Evolutionary conservation across 2,329 filamentous ascomycete genomes (phyloP).

Genomic region (Penicillium capsulatum): DNA sequence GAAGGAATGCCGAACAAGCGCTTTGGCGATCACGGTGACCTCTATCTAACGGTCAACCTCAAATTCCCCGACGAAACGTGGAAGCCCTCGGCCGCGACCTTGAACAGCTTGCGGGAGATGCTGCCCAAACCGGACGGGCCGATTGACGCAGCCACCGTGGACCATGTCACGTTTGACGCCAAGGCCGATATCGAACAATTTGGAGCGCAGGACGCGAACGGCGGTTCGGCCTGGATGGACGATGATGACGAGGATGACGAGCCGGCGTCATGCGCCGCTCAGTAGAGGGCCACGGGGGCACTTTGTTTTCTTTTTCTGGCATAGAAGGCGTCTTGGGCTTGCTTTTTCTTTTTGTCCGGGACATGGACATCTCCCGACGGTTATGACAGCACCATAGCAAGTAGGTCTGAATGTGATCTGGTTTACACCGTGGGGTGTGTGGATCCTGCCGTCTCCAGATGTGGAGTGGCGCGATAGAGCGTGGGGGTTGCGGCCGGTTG

Average conservation of each 20-base stretch:
- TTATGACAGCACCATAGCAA: constrained; percentile 3
- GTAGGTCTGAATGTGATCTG: not conserved
- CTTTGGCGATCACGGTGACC: constrained; percentile 75
- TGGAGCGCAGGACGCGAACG: constrained; percentile 42
- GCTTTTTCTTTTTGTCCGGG: constrained; percentile 3
- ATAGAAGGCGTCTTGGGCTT: constrained; percentile 27
- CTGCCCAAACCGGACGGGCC: constrained; percentile 61
- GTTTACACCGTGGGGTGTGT: not conserved
- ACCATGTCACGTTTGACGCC: constrained; percentile 84
- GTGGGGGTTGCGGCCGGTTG: too few relatives aligned
- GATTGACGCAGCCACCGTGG: constrained; percentile 69
- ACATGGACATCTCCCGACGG: constrained; percentile 1
- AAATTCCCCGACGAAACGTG: constrained; percentile 86
- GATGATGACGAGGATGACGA: constrained; percentile 46
- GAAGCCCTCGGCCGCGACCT: constrained; percentile 66
- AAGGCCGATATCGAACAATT: constrained; percentile 75
- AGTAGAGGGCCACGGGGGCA: constrained; percentile 31
- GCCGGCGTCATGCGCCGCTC: constrained; percentile 47
- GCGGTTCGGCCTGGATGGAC: constrained; percentile 46
- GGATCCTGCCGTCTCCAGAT: not conserved
- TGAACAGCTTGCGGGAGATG: constrained; percentile 68
- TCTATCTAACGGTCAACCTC: constrained; percentile 82
- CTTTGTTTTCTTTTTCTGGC: constrained; percentile 16
- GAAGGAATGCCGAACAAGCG: constrained; percentile 95
- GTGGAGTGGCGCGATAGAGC: not conserved